Percentiles rank a stretch among this genome's conserved stretches.
phyloP scores from a whole-genome alignment of 2,329 filamentous ascomycete genomes.

The Rachicladosporium sp. region DNA sequence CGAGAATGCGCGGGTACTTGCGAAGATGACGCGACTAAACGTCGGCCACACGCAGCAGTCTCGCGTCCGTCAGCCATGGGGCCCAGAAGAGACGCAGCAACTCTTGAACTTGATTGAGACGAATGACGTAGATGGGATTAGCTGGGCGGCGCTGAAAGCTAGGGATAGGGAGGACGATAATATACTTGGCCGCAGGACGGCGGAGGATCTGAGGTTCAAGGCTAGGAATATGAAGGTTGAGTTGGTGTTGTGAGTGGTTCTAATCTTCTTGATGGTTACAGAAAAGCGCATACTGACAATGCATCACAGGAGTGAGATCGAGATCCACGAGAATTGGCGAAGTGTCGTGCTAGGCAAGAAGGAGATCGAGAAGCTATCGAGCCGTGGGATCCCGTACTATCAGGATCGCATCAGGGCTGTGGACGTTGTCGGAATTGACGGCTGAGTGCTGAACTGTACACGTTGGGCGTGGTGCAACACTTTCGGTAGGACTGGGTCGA shows the following conservation, averaged over 20 bases:
- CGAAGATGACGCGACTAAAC: too few species aligned
- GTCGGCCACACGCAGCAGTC: too few species aligned
- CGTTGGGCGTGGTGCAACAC: too few species aligned
- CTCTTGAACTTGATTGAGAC: conserved; percentile 39
- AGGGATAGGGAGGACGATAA: conserved; percentile 18
- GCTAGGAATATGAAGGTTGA: conserved; percentile 42
- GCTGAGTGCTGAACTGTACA: too few species aligned
- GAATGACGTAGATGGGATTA: conserved; percentile 26
- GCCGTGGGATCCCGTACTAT: conserved; percentile 16
- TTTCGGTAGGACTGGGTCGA: too few species aligned
- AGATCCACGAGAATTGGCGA: conserved; percentile 33
- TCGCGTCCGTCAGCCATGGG: conserved; percentile 13
- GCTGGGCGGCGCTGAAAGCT: conserved; percentile 36
- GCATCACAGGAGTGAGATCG: conserved; percentile 17
- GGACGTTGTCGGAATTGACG: too few species aligned
- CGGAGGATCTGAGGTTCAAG: conserved; percentile 35
- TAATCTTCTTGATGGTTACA: neutral
- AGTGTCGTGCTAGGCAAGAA: conserved; percentile 30
- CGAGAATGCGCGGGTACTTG: too few species aligned
- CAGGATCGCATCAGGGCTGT: conserved; percentile 10
- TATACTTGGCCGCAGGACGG: conserved; percentile 28
- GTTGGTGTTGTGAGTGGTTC: conserved; percentile 30
- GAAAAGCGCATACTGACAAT: conserved; percentile 5
- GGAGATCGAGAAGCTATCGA: conserved; percentile 23
- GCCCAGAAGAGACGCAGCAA: conserved; percentile 23